Evolutionary conservation across 495 filamentous ascomycete species (phyloP), one percentile per base, ranked within the genome.

Genomic region (Melanomma pulvis-pyrius): DNA sequence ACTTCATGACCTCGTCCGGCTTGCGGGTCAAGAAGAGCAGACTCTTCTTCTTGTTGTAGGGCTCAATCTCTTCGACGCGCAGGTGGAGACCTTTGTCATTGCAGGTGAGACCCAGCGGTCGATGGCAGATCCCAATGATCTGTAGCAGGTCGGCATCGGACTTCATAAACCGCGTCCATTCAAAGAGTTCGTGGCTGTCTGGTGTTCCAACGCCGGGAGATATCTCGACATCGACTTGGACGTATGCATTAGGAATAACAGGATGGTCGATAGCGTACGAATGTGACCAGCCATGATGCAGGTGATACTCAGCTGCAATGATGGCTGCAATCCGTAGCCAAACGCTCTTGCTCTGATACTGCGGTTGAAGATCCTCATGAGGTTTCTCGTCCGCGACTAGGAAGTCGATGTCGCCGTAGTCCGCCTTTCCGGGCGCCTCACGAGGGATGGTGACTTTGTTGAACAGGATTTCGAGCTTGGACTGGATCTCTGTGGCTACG

Each of bases 81-180:
- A 92, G 59, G 69, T 82, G 82, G 21, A 91, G 65, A 5, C 84
- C 88, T 0, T 64, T 66, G 60, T 87, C 79, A 65, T 86, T 89
- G 41, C 83, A 78, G 0, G 85, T 89, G 22, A 91, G 78, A 12
- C 89, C 88, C 29, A 84, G 83, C 0, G 80, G 80, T 7, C 86
- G 79, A 19, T 89, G 83, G 15, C 77, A 84, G 30, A 79, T 77
- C 0, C 88, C 88, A 0, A 92, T 68, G 0, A 92, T 77, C 48
- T 86, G 87, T 83, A 83, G 86, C 0, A 91, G 67, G 59, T 90
- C 90, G 32, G 87, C 84, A 53, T 90, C 86, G 1, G 82, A 81
- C 12, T 84, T 74, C 67, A 84, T 84, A 73, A 89, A 89, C 26
- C 82, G 71, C 59, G 79, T 74, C 89, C 89, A 91, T 13, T 79